Percentiles rank a stretch among this genome's conserved stretches.
These are phyloP conservation scores for Lomentospora prolificans DNA, from an alignment of 2,329 filamentous ascomycete genomes.

Conservation along the genomic window DNA sequence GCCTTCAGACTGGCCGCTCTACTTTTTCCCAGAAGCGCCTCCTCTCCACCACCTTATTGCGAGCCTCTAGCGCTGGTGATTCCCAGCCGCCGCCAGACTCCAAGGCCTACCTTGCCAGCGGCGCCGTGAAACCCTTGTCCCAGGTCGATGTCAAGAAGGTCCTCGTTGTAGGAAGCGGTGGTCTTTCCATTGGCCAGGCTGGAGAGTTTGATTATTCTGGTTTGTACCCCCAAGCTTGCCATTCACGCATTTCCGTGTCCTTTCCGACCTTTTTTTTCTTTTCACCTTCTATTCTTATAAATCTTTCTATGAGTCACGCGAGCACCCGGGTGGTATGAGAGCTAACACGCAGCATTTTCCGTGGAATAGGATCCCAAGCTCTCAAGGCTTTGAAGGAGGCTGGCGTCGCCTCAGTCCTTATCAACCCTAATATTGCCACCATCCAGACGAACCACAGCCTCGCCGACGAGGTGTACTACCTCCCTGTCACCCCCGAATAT, in stretches of 20 bases:
- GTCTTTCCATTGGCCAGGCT: conserved; percentile 91
- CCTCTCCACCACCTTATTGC: conserved; percentile 35
- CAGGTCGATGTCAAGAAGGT: conserved; percentile 93
- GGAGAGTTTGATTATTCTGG: conserved; percentile 99
- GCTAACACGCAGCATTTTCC: conserved; percentile 8
- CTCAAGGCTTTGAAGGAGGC: conserved; percentile 96
- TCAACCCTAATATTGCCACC: conserved; percentile 97
- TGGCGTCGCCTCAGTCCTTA: conserved; percentile 79
- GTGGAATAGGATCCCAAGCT: conserved; percentile 70
- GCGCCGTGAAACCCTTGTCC: conserved; percentile 69
- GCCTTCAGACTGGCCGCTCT: conserved; percentile 16
- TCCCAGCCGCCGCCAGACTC: conserved; percentile 67
- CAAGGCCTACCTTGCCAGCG: conserved; percentile 82
- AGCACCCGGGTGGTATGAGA: conserved; percentile 13
- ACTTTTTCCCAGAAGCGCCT: conserved; percentile 33
- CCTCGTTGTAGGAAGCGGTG: conserved; percentile 89
- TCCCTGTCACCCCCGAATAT: conserved; percentile 95
- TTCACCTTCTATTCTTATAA: neutral
- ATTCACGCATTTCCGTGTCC: neutral
- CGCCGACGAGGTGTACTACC: conserved; percentile 95
- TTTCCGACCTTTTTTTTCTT: neutral
- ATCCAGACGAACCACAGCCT: conserved; percentile 96
- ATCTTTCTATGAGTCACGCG: conserved; percentile 4
- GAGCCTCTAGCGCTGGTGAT: conserved; percentile 30
- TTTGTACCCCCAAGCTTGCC: conserved; percentile 34